These are phyloP conservation scores for Royoungia palumana DNA, from an alignment of 768 basidiomycete genomes.

Conservation along the genomic window DNA sequence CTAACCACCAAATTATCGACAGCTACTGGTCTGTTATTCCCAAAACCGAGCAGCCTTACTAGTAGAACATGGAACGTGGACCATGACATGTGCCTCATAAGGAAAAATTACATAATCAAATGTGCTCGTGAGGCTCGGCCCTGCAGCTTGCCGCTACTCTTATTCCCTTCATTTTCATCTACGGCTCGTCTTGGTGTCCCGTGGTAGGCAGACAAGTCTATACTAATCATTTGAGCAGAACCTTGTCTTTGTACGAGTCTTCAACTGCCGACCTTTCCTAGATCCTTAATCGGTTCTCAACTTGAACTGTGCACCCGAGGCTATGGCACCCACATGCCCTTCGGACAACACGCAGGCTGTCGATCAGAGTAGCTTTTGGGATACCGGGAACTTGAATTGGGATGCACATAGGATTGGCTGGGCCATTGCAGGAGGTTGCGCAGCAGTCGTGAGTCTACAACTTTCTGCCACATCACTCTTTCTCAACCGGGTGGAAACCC, in stretches of 20 bases:
- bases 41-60: too few relatives aligned
- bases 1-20: too few relatives aligned
- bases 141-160: not conserved
- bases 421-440: constrained; percentile 64
- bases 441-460: constrained; percentile 45
- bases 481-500: not conserved
- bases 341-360: constrained; percentile 45
- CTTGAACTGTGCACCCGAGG: not conserved
- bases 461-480: not conserved
- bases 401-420: constrained; percentile 67
- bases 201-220: constrained; percentile 6
- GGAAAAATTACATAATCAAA: constrained; percentile 2
- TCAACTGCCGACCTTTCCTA: not conserved
- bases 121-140: not conserved
- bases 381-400: constrained; percentile 51
- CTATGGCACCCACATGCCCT: constrained; percentile 40
- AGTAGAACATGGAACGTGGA: too few relatives aligned
- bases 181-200: not conserved
- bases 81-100: not conserved
- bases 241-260: constrained; percentile 7
- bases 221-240: constrained; percentile 3
- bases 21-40: too few relatives aligned
- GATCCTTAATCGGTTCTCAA: not conserved
- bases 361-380: constrained; percentile 68
- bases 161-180: not conserved